Percentiles rank a stretch among this genome's conserved stretches.
These are phyloP conservation scores for Stentor roeselii DNA, from an alignment of 73 alveolate species.

Conservation along the genomic window DNA sequence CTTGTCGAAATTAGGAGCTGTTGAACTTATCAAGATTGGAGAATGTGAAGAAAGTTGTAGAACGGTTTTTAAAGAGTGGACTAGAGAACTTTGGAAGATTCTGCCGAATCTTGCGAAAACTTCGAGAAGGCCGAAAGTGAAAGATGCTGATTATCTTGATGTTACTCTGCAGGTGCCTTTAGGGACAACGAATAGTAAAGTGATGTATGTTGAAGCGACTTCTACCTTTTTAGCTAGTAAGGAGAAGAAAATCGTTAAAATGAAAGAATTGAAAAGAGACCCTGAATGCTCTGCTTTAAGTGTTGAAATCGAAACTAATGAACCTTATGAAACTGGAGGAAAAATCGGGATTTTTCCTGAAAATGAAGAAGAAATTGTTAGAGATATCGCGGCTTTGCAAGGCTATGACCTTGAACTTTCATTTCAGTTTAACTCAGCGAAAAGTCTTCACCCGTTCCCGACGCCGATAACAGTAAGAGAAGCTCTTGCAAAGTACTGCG, in stretches of 20 bases:
- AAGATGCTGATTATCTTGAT: neutral
- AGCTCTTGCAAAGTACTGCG: constrained; percentile 18
- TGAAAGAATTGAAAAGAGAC: constrained; percentile 16
- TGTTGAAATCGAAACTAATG: neutral
- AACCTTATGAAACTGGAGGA: constrained; percentile 13
- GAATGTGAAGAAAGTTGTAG: neutral
- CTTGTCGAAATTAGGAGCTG: neutral
- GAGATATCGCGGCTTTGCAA: constrained; percentile 13
- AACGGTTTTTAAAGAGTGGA: neutral
- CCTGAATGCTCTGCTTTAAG: constrained; percentile 17
- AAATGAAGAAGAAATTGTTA: constrained; percentile 22
- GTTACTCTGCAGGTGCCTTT: constrained; percentile 11
- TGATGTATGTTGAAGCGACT: neutral
- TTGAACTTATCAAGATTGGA: neutral
- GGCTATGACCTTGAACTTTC: constrained; percentile 8
- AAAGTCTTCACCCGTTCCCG: constrained; percentile 9
- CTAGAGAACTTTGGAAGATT: neutral
- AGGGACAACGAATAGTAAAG: neutral
- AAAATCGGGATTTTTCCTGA: constrained; percentile 21
- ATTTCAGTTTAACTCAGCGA: neutral
- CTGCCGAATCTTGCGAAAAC: neutral
- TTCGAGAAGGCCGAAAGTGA: neutral
- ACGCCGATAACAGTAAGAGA: constrained; percentile 15
- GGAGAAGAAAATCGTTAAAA: neutral
- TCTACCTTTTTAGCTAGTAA: neutral